These are phyloP conservation scores for Abrus pulchellus DNA, from an alignment of 306 rosid species.

Conservation along the genomic window DNA sequence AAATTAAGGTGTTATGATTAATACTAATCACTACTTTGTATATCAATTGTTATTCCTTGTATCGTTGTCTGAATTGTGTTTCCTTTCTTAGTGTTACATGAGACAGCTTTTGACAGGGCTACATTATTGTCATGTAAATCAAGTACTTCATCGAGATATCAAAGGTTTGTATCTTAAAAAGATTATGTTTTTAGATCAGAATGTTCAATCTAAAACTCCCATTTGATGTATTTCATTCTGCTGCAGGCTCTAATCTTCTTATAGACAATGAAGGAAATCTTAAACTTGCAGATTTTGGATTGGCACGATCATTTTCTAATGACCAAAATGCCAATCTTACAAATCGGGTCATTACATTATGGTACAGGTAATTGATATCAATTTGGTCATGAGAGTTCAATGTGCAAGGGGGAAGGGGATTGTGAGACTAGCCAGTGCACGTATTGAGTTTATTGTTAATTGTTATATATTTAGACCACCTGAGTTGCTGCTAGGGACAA, in stretches of 20 bases:
- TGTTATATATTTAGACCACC: conserved; percentile 66
- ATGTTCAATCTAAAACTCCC: background rate
- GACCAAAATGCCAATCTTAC: conserved; percentile 72
- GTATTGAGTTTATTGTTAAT: background rate
- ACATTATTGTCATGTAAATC: conserved; percentile 74
- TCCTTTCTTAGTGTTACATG: conserved; percentile 70
- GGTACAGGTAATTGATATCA: conserved; percentile 66
- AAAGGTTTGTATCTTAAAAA: conserved; percentile 58
- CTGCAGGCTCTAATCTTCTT: conserved; percentile 78
- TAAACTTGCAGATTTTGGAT: conserved; percentile 83
- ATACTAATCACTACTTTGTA: conserved; percentile 9
- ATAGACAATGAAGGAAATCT: conserved; percentile 78
- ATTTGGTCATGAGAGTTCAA: background rate
- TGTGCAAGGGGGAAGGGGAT: background rate
- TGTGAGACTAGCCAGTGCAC: background rate
- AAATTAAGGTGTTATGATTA: conserved; percentile 63
- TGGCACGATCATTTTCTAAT: conserved; percentile 65
- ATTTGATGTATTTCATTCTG: conserved; percentile 46
- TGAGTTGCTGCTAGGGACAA: conserved; percentile 77
- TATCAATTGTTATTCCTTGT: conserved; percentile 3
- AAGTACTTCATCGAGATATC: conserved; percentile 83
- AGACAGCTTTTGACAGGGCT: conserved; percentile 78
- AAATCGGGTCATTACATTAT: conserved; percentile 76
- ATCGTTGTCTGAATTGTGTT: conserved; percentile 36
- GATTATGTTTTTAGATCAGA: background rate